Base-by-base conservation (phyloP, 176 grass and related monocot genomes). In the Lolium rigidum region DNA sequence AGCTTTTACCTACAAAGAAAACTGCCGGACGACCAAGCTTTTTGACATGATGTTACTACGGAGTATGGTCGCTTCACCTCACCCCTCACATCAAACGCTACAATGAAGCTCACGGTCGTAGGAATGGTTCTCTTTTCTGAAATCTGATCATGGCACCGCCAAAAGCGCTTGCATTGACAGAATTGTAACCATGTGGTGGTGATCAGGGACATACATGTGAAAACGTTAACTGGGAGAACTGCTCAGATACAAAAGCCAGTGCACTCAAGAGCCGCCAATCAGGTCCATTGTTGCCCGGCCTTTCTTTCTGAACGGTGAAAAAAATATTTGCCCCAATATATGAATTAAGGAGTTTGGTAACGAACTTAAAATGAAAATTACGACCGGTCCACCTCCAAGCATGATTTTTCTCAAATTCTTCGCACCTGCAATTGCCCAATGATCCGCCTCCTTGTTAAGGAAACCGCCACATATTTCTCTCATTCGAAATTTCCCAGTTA, bases 11-110 rank as follows among this genome's bases (percentile, higher is more conserved):
- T 31, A 68, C 31, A 38, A 7, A 22, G 2, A 64, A 38, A 68
- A 38, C 65, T 68, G 31, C 65, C 64, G 31, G 31, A 0, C 15
- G 28, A 9, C 13, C 6, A 17, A 25, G 4, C 47, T 12, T 73
- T 83, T 64, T 44, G 35, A 43, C 65, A 54, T 21, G 75, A 66
- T 73, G 70, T 74, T 63, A 64, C 46, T n/a, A 63, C 64, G 80
- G 80, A 78, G 61, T 49, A 10, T 31, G 20, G 74, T 79, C 76
- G 68, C 25, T 54, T 49, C 48, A 56, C 62, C 83, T 46, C 67
- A 35, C 66, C 2, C 76, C 54, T 47, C 82, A 13, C 43, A 66
- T 76, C 58, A 77, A 61, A 54, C 25, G 9, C 63, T 2, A 25
- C 72, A 66, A 64, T 25, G 46, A 65, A 76, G 28, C 59, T 25